These are phyloP conservation scores for Heracleum sosnowskyi DNA, from an alignment of 129 eudicot species.

Conservation along the genomic window DNA sequence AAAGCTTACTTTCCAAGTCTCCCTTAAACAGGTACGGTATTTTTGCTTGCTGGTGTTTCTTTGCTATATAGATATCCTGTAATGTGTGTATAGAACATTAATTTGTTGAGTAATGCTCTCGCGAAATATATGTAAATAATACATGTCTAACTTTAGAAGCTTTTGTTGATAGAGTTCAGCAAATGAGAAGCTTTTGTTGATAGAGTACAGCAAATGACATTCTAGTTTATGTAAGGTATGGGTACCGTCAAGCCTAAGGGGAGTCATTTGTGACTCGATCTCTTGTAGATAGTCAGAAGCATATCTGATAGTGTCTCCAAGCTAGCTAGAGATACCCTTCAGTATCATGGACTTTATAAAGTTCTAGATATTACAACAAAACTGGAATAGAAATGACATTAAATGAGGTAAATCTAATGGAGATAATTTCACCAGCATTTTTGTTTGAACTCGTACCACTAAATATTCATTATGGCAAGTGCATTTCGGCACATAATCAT, in stretches of 20 bases:
- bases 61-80: background rate
- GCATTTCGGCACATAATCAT: background rate
- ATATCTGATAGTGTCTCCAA: background rate
- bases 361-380: background rate
- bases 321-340: background rate
- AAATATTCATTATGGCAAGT: background rate
- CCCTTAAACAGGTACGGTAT: constrained; percentile 69
- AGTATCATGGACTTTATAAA: background rate
- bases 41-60: constrained; percentile 1
- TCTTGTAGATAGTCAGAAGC: background rate
- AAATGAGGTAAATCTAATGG: background rate
- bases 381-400: background rate
- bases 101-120: background rate
- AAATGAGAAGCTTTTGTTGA: constrained; percentile 6
- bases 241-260: background rate
- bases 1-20: constrained; percentile 78
- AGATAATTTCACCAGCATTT: background rate
- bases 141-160: background rate
- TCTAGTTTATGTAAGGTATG: background rate
- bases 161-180: constrained; percentile 1
- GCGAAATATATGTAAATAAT: background rate
- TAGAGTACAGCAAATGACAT: constrained; percentile 1
- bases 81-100: background rate
- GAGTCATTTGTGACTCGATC: background rate
- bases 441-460: background rate